A percentile compares a stretch with the other conserved stretches of the same genome.
Conservation (phyloP, 768 basidiomycete species). For the Candolleomyces aberdarensis region DNA sequence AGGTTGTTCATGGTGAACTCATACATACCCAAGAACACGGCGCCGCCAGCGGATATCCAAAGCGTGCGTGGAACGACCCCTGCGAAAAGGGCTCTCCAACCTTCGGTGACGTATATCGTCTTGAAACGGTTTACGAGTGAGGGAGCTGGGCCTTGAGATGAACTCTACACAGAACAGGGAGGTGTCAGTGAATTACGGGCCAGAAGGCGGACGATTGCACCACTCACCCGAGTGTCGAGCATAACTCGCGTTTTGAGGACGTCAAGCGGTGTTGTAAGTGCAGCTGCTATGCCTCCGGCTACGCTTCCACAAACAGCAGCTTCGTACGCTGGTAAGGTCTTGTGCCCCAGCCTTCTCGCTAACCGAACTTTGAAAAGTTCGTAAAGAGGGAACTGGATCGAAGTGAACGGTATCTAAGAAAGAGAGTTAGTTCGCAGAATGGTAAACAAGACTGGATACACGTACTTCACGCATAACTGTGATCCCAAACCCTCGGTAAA, state of each 20-base stretch:
- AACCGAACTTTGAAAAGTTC: conserved; percentile 77
- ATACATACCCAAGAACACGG: conserved; percentile 96
- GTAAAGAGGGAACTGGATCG: conserved; percentile 93
- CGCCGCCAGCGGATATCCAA: conserved; percentile 96
- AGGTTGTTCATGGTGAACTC: conserved; percentile 70
- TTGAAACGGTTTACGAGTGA: conserved; percentile 55
- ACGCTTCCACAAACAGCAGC: conserved; percentile 88
- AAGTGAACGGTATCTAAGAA: conserved; percentile 89
- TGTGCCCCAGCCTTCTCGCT: conserved; percentile 49
- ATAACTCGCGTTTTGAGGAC: conserved; percentile 97
- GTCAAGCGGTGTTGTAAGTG: conserved; percentile 90
- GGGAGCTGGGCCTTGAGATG: conserved; percentile 46
- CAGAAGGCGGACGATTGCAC: not conserved
- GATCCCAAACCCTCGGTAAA: conserved; percentile 85
- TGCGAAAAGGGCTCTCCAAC: conserved; percentile 71
- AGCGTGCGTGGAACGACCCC: conserved; percentile 89
- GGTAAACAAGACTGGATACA: conserved; percentile 24
- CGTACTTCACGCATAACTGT: conserved; percentile 57
- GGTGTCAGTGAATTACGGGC: not conserved
- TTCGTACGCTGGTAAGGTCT: conserved; percentile 64
- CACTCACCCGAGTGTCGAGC: conserved; percentile 79
- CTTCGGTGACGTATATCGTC: conserved; percentile 72
- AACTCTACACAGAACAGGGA: conserved; percentile 34
- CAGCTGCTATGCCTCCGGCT: conserved; percentile 88
- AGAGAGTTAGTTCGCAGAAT: conserved; percentile 18